Conservation (phyloP, 106 monocot genomes). For the Dactylorhiza incarnata region DNA sequence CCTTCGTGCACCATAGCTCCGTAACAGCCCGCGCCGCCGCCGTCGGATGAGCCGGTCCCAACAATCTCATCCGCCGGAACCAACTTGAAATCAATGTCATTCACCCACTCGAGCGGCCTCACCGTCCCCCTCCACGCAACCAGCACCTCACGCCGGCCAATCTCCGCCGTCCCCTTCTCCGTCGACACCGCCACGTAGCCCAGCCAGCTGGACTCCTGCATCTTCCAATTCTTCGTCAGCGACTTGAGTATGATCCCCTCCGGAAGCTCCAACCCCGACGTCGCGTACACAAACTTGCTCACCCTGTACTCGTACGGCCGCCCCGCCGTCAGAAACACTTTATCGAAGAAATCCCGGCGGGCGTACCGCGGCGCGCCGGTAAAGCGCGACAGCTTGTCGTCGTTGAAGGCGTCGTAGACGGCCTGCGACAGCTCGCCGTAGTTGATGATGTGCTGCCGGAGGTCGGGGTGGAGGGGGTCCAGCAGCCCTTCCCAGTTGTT, state of each 20-base stretch:
- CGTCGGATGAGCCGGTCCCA: not conserved
- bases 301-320: conserved; percentile 40
- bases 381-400: conserved; percentile 41
- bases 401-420: conserved; percentile 68
- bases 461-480: conserved; percentile 69
- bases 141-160: conserved; percentile 57
- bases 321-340: conserved; percentile 25
- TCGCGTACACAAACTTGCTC: conserved; percentile 76
- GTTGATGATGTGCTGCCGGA: conserved; percentile 50
- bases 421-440: conserved; percentile 75
- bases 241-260: conserved; percentile 65
- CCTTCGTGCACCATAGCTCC: conserved; percentile 23
- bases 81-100: conserved; percentile 37
- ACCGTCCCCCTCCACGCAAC: conserved; percentile 73
- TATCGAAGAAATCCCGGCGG: conserved; percentile 33
- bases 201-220: conserved; percentile 69
- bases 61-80: conserved; percentile 18
- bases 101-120: conserved; percentile 44
- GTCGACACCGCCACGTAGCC: conserved; percentile 76
- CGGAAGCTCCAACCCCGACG: conserved; percentile 46
- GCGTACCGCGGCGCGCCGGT: conserved; percentile 51
- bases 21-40: not conserved
- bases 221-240: conserved; percentile 42
- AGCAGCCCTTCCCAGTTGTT: conserved; percentile 66
- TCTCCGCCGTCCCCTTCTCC: conserved; percentile 34